phyloP scores from a whole-genome alignment of 306 rosid genomes.

The Bauhinia variegata region DNA sequence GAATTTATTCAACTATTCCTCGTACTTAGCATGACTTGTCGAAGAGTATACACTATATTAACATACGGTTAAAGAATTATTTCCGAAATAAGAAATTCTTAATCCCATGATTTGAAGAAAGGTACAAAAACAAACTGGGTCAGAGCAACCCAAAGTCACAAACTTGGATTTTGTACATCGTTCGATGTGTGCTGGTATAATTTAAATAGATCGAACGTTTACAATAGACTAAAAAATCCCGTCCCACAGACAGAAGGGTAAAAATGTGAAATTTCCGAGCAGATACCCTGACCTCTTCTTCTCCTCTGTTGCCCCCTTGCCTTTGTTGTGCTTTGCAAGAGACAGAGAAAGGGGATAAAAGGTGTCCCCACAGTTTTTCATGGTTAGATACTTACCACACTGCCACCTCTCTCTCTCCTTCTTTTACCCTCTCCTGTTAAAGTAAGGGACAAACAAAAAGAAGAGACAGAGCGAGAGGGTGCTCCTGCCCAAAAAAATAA shows the following conservation, averaged over 20 bases:
- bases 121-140: conserved; percentile 11
- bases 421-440: conserved; percentile 31
- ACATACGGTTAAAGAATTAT: too few species aligned
- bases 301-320: not conserved
- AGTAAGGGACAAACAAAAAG: conserved; percentile 38
- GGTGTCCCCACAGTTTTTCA: conserved; percentile 50
- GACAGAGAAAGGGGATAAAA: conserved; percentile 46
- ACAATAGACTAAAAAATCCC: too few species aligned
- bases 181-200: too few species aligned
- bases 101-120: too few species aligned
- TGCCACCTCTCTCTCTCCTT: conserved; percentile 10
- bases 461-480: conserved; percentile 10
- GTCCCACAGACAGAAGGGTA: conserved; percentile 34
- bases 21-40: too few species aligned
- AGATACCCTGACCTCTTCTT: not conserved
- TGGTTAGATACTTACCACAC: conserved; percentile 30
- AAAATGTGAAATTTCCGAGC: conserved; percentile 9
- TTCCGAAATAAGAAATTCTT: too few species aligned
- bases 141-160: conserved; percentile 9
- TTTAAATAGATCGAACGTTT: too few species aligned
- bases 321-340: conserved; percentile 28
- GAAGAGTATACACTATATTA: too few species aligned
- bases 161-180: too few species aligned
- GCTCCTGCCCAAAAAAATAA: not conserved
- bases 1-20: too few species aligned